Percentiles rank a stretch among this genome's conserved stretches.
Conservation (phyloP, 148 eudicot species). For the Rhododendron williamsianum region DNA sequence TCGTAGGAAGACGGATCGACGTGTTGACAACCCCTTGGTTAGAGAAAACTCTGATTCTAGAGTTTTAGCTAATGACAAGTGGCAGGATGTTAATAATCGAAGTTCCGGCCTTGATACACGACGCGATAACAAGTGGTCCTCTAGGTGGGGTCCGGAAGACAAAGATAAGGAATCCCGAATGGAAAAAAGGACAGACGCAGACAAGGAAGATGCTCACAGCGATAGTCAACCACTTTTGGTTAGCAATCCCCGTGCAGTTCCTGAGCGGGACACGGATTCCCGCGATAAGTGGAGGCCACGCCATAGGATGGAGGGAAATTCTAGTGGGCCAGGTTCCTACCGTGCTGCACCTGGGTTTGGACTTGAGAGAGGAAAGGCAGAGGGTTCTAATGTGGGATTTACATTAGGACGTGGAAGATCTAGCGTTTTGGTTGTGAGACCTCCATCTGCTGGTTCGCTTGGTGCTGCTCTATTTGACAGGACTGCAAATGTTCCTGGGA, state of each 20-base stretch:
- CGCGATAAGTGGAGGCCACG: conserved; percentile 99
- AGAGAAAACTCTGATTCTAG: conserved; percentile 62
- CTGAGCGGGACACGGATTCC: conserved; percentile 66
- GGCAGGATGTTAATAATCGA: conserved; percentile 64
- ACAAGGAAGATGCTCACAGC: conserved; percentile 62
- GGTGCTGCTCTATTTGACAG: conserved; percentile 39
- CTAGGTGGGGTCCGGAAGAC: conserved; percentile 96
- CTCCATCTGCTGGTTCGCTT: conserved; percentile 44
- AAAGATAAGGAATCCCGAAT: conserved; percentile 72
- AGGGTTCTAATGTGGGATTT: conserved; percentile 67
- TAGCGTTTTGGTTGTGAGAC: conserved; percentile 30
- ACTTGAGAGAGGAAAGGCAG: conserved; percentile 63
- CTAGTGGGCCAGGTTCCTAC: conserved; percentile 52
- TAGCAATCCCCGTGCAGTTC: conserved; percentile 37
- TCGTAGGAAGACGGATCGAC: conserved; percentile 76
- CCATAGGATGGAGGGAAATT: conserved; percentile 70
- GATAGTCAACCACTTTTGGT: conserved; percentile 46
- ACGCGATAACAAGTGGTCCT: conserved; percentile 92
- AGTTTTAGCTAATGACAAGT: conserved; percentile 60
- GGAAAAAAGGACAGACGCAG: conserved; percentile 63
- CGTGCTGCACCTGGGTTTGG: conserved; percentile 98
- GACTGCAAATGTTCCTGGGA: conserved; percentile 52
- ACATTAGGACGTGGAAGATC: conserved; percentile 84
- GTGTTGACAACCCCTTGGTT: conserved; percentile 55
- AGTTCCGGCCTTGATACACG: conserved; percentile 55